phyloP scores from a whole-genome alignment of 805 yeast genomes.

The Henningerozyma blattae region DNA sequence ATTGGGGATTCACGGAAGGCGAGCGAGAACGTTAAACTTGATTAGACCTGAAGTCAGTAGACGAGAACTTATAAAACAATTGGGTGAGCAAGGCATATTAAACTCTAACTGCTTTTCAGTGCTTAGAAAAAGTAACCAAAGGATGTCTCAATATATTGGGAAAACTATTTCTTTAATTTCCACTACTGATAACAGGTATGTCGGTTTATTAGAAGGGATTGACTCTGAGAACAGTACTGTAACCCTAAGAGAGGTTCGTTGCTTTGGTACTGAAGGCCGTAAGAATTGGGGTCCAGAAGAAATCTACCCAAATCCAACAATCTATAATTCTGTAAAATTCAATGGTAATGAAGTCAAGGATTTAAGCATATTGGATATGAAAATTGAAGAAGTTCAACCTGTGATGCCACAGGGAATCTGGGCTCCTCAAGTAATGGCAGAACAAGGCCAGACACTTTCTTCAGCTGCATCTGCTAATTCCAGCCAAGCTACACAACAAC shows the following conservation, averaged over 20 bases:
- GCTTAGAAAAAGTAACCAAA: too few species aligned
- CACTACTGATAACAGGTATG: conserved; percentile 44
- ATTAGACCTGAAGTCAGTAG: too few species aligned
- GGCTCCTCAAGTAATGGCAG: not conserved
- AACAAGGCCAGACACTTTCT: not conserved
- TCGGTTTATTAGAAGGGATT: conserved; percentile 77
- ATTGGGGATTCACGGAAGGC: too few species aligned
- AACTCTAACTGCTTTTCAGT: too few species aligned
- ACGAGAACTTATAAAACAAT: too few species aligned
- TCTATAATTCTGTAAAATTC: conserved; percentile 69
- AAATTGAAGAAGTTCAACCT: conserved; percentile 52
- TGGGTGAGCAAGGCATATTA: too few species aligned
- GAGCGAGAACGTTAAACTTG: too few species aligned
- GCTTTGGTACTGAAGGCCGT: conserved; percentile 90
- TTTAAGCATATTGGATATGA: conserved; percentile 67
- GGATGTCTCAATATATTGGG: conserved; percentile 91
- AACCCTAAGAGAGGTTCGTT: conserved; percentile 64
- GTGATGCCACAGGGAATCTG: conserved; percentile 21
- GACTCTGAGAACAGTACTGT: conserved; percentile 88
- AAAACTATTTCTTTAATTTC: conserved; percentile 38
- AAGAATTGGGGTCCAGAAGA: conserved; percentile 56
- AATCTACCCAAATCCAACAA: conserved; percentile 54
- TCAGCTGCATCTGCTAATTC: conserved; percentile 1
- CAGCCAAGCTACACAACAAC: conserved; percentile 2
- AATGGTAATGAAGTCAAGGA: conserved; percentile 90